Evolutionary conservation across 441 rosid species (phyloP), one percentile per base, ranked within the genome.

Genomic region (Theobroma grandiflorum): DNA sequence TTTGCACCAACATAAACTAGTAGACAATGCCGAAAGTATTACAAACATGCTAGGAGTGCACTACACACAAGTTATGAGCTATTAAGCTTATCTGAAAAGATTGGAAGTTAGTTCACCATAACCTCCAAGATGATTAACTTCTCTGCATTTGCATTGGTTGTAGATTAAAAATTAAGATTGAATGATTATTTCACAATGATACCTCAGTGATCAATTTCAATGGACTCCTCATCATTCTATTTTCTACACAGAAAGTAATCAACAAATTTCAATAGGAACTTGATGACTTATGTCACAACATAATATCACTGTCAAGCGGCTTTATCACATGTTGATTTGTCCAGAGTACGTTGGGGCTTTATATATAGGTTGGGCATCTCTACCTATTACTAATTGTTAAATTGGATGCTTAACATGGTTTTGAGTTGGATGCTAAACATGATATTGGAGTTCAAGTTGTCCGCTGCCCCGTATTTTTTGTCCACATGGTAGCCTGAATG

Each of bases 321-420:
- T 22, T 45, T 45, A 22, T 40, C 71, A 20, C 50, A 64, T 50
- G 2, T 65, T 40, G 71, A 47, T 20, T n/a, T 33, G 50, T 9
- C 50, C 8, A 33, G 42, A 66, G 50, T 40, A 40, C 2, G 14
- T 26, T 66, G 47, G 1, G 71, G 31, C 71, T 66, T 40, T 33
- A 33, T 45, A 61, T 26, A 66, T 66, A 66, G 8, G 37, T 68
- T 12, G n/a, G 72, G 10, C 72, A 45, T 45, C 35, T 43, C 52
- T 37, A 43, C 33, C 53, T 12, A 45, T 12, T 10, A 10, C 72
- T 18, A 45, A 20, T 22, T 68, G 11, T 11, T 11, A 68, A 10
- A 55, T 68, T 68, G 55, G 72, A 43, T 68, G 37, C 35, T 68
- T 68, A 68, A 68, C 72, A 68, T 26, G 18, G 35, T 47, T 20